Evolutionary conservation across 1,284 basidiomycete genomes (phyloP).

Genomic region (Peniophora sp.): DNA sequence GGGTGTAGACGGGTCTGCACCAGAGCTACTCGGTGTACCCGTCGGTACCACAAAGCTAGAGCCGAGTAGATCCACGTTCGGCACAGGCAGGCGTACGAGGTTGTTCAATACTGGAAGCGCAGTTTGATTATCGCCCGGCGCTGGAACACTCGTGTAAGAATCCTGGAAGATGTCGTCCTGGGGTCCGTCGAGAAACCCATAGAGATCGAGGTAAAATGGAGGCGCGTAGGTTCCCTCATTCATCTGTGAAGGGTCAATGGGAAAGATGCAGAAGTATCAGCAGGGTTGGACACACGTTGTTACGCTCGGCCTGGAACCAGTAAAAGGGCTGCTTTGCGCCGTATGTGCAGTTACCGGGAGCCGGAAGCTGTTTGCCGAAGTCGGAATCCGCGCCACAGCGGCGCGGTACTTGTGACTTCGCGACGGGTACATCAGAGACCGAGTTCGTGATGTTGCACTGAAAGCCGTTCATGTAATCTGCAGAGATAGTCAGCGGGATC

Average conservation of each 20-base stretch:
- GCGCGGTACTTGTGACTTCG: slow-evolving; percentile 20
- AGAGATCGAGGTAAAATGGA: slow-evolving; percentile 53
- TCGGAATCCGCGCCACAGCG: slow-evolving; percentile 25
- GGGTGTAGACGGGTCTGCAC: neutral
- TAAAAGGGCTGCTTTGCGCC: slow-evolving; percentile 63
- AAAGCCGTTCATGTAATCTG: slow-evolving; percentile 73
- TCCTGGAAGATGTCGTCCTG: slow-evolving; percentile 62
- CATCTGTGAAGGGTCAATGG: slow-evolving; percentile 27
- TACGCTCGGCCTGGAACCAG: slow-evolving; percentile 46
- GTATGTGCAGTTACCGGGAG: slow-evolving; percentile 46
- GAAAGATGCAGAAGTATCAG: neutral
- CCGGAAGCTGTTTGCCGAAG: slow-evolving; percentile 24
- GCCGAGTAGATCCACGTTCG: neutral
- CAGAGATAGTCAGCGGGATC: neutral
- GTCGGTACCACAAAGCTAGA: neutral
- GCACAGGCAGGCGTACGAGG: neutral
- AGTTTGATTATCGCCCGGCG: slow-evolving; percentile 8
- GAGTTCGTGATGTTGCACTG: slow-evolving; percentile 59
- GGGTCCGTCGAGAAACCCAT: slow-evolving; percentile 52
- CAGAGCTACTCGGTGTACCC: neutral
- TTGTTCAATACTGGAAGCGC: slow-evolving; percentile 3
- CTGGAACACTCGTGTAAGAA: slow-evolving; percentile 18
- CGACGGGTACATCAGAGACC: slow-evolving; percentile 40
- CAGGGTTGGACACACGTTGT: slow-evolving; percentile 20
- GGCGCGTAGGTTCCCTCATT: slow-evolving; percentile 48